phyloP scores from a whole-genome alignment of 169 alveolate species.

The Toxoplasma gondii region DNA sequence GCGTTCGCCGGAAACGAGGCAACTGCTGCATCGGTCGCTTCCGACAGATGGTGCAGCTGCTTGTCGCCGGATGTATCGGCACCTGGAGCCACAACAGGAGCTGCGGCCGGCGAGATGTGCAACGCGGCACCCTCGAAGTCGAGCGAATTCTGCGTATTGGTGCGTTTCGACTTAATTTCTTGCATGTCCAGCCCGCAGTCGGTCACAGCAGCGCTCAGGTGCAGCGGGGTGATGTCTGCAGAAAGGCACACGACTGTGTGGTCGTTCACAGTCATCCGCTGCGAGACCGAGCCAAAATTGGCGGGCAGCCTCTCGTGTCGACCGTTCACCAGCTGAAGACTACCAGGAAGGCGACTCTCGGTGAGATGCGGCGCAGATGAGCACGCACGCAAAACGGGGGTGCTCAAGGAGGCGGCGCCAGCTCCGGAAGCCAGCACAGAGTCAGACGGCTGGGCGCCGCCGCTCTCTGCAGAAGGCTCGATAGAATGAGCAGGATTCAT shows the following conservation, averaged over 20 bases:
- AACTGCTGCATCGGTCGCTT: too few species aligned
- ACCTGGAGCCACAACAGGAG: too few species aligned
- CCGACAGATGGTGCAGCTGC: too few species aligned
- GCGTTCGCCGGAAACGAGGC: too few species aligned
- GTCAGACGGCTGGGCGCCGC: neutral
- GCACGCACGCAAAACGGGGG: neutral
- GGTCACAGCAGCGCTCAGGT: constrained; percentile 26
- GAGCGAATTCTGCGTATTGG: too few species aligned
- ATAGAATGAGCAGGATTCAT: neutral
- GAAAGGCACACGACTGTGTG: constrained; percentile 40
- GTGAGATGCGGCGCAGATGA: neutral
- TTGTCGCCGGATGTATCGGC: too few species aligned
- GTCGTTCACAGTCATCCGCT: constrained; percentile 26
- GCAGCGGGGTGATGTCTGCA: constrained; percentile 48
- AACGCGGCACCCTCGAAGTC: too few species aligned
- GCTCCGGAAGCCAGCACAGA: neutral
- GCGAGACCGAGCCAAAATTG: neutral
- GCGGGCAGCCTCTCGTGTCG: neutral
- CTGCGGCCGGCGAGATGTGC: too few species aligned
- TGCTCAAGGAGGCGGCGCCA: neutral
- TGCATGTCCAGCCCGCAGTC: constrained; percentile 28
- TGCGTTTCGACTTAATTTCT: neutral
- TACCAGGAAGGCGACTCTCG: neutral
- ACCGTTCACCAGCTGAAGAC: neutral
- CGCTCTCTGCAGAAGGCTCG: neutral